Evolutionary conservation across 1,284 basidiomycete species (phyloP), one percentile per base, ranked within the genome.

Genomic region (Cryptococcus amylolentus): DNA sequence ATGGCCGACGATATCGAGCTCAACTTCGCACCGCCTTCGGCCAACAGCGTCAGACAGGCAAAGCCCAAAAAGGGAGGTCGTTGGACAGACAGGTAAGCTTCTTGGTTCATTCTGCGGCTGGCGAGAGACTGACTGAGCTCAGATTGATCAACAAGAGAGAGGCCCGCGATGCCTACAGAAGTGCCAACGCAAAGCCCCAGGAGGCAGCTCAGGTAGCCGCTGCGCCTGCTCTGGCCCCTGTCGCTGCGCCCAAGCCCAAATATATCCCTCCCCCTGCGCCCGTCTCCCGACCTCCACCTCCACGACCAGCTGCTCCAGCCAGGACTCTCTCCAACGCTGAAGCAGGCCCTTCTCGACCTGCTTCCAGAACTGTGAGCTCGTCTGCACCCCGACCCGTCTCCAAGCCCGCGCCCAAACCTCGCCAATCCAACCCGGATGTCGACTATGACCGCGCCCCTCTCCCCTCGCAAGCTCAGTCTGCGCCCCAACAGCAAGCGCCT

Each of bases 51-150:
- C 28, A 55, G 65, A 28, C 64, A 66, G 52, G 58, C 64, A 3
- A 62, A 57, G 8, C 57, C 70, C 27, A 69, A 84, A 67, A 90
- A 88, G 69, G 86, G 87, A 27, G 88, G 88, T 6, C 80, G 88
- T 73, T 91, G 89, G 88, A 91, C 88, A 13, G 89, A 93, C 66
- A 83, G 89, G 90, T 87, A 63, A 59, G 80, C 76, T 42, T 14
- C 56, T 12, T 51, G 43, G 23, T 14, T 42, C 10, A 71, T 14
- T 50, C 16, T 49, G 59, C 68, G 59, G 62, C 73, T 64, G 49
- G 65, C 23, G n/a, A 46, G 20, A 9, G n/a, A 16, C 12, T 14
- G 13, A 9, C 14, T 26, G 9, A 12, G 31, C 31, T 26, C 52
- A 75, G 74, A 38, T 67, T 75, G 28, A 74, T 76, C 56, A 72